Evolutionary conservation across 768 basidiomycete species (phyloP), one percentile per base, ranked within the genome.

Genomic region (Boletus barrowsii): DNA sequence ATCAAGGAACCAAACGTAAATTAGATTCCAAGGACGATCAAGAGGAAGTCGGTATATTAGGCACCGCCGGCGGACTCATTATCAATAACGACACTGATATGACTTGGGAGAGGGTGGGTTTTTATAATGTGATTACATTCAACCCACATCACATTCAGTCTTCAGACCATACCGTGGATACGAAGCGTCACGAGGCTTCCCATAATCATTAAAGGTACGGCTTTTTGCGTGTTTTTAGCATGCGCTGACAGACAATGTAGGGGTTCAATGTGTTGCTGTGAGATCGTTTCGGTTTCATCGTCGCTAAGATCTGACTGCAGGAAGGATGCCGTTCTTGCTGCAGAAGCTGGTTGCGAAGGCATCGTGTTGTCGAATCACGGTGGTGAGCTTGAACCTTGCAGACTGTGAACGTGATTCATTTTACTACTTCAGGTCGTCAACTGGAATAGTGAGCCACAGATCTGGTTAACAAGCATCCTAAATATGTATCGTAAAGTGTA

Each of bases 281-380:
- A 36, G 48, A 15, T 24, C 29, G 6, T 29, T 30, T 46, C n/a
- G 0, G n/a, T 22, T 41, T 49, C n/a, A 14, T 18, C 3, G 35
- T 56, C 4, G 22, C 18, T 47, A 45, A 49, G 10, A 51, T 55
- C 35, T 59, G 8, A 58, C 40, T 51, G 53, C 30, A 58, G 64
- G 11, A 68, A 94, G 83, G 95, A 97, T 72, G 93, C 90, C 3
- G 82, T 91, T 40, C 80, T 93, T 43, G 93, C 93, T 29, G 83
- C 80, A 17, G 85, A 94, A 56, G 81, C 87, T 30, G 91, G 93
- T 13, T 86, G 90, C 17, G 86, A 95, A 53, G 95, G 89, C 5
- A 92, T 98, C 57, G 76, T 95, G 52, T 72, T 98, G 10, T 91
- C 88, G 1, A 98, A 98, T 60, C 95, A 98, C 62, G 95, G 95